phyloP scores from a whole-genome alignment of 148 eudicot species.

The Amaranthus hypochondriacus region DNA sequence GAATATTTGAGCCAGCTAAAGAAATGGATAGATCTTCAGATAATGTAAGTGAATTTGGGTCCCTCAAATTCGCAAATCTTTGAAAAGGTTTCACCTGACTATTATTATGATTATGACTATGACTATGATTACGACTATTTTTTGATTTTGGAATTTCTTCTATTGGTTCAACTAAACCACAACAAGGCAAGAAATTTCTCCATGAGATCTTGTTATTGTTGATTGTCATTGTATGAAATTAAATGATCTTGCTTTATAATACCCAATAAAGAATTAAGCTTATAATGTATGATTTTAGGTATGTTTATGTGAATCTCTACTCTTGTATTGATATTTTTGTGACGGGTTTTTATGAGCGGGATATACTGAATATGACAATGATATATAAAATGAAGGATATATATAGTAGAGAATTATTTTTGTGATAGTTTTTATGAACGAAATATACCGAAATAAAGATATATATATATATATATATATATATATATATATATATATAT shows the following conservation, averaged over 20 bases:
- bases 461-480: too few relatives aligned
- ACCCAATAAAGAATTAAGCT: too few relatives aligned
- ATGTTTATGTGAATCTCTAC: neutral
- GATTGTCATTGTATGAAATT: slow-evolving; percentile 3
- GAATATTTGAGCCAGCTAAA: slow-evolving; percentile 54
- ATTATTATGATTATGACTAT: slow-evolving; percentile 20
- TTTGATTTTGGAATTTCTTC: slow-evolving; percentile 5
- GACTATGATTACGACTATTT: neutral
- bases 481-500: too few relatives aligned
- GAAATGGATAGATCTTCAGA: slow-evolving; percentile 67
- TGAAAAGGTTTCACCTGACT: slow-evolving; percentile 20
- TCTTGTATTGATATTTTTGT: neutral
- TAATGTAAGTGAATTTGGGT: slow-evolving; percentile 38
- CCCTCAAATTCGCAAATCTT: slow-evolving; percentile 46
- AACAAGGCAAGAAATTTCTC: slow-evolving; percentile 35
- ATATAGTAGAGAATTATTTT: too few relatives aligned
- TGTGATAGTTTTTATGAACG: too few relatives aligned
- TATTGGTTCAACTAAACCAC: slow-evolving; percentile 26
- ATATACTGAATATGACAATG: too few relatives aligned
- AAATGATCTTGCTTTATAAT: too few relatives aligned
- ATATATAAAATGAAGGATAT: too few relatives aligned
- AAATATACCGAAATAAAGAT: too few relatives aligned
- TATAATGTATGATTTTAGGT: neutral
- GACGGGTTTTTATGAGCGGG: too few relatives aligned
- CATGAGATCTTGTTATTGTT: slow-evolving; percentile 25